These are phyloP conservation scores for Mortierella claussenii DNA, from an alignment of 192 early-diverging fungal species.

Conservation along the genomic window DNA sequence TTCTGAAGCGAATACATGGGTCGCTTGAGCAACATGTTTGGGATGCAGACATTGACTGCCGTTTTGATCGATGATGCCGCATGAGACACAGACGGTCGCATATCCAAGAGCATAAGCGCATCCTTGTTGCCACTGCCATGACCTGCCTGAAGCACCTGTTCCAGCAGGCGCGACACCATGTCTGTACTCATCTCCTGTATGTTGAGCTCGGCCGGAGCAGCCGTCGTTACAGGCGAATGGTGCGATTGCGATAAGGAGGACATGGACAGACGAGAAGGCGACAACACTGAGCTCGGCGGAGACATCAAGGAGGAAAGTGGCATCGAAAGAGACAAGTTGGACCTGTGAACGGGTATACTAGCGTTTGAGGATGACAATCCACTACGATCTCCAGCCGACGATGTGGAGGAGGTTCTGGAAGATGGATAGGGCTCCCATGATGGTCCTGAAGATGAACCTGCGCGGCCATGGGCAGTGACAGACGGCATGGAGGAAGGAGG, in stretches of 20 bases:
- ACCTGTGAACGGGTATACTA: conserved; percentile 30
- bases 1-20: conserved; percentile 70
- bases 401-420: neutral
- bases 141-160: conserved; percentile 11
- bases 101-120: conserved; percentile 71
- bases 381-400: conserved; percentile 3
- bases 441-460: neutral
- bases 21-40: conserved; percentile 79
- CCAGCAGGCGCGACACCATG: conserved; percentile 22
- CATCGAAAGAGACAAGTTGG: conserved; percentile 35
- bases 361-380: conserved; percentile 22
- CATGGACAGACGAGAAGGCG: conserved; percentile 30
- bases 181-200: conserved; percentile 16
- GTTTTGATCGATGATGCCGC: conserved; percentile 59
- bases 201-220: conserved; percentile 26
- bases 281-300: conserved; percentile 12
- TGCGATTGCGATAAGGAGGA: conserved; percentile 25
- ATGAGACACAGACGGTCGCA: conserved; percentile 72
- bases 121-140: conserved; percentile 9
- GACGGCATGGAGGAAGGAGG: conserved; percentile 24
- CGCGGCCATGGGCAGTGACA: neutral
- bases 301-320: conserved; percentile 41
- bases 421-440: conserved; percentile 21
- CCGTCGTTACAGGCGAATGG: conserved; percentile 1
- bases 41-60: conserved; percentile 75